phyloP scores from a whole-genome alignment of 306 rosid species.

The Gynostemma pentaphyllum region DNA sequence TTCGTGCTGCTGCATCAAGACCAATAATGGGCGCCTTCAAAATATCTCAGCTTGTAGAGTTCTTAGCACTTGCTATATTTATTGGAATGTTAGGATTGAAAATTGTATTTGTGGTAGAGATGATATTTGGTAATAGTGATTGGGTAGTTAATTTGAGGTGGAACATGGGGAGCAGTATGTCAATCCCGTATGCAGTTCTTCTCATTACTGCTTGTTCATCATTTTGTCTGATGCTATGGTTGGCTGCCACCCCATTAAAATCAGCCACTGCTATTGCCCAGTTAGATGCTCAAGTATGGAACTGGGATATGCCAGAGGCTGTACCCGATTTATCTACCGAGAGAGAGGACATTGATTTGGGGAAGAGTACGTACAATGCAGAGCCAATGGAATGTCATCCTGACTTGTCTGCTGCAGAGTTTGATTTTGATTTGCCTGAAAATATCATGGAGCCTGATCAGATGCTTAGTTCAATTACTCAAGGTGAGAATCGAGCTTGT shows the following conservation, averaged over 20 bases:
- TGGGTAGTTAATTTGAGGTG: slow-evolving; percentile 75
- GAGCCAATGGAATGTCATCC: slow-evolving; percentile 35
- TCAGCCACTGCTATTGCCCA: slow-evolving; percentile 59
- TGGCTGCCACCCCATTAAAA: slow-evolving; percentile 75
- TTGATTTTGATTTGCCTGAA: slow-evolving; percentile 40
- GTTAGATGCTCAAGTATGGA: slow-evolving; percentile 40
- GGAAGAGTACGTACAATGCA: slow-evolving; percentile 27
- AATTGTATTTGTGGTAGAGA: slow-evolving; percentile 63
- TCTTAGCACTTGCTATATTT: slow-evolving; percentile 44
- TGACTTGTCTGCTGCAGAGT: slow-evolving; percentile 25
- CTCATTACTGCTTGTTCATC: slow-evolving; percentile 41
- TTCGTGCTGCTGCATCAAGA: slow-evolving; percentile 70
- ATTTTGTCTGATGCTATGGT: slow-evolving; percentile 70
- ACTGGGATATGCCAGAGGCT: slow-evolving; percentile 34
- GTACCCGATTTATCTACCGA: slow-evolving; percentile 12
- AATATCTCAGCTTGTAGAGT: slow-evolving; percentile 61
- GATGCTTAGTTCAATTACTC: slow-evolving; percentile 23
- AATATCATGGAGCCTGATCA: slow-evolving; percentile 40
- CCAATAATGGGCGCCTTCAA: slow-evolving; percentile 76
- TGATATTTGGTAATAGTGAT: slow-evolving; percentile 80
- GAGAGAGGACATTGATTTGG: slow-evolving; percentile 23
- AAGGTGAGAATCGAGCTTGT: slow-evolving; percentile 31
- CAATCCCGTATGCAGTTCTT: slow-evolving; percentile 41
- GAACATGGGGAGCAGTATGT: slow-evolving; percentile 47
- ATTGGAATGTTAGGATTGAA: slow-evolving; percentile 83